A percentile compares a stretch with the other conserved stretches of the same genome.
Conservation (phyloP, 2,329 filamentous ascomycete species). For the Myriosclerotinia scirpicola region DNA sequence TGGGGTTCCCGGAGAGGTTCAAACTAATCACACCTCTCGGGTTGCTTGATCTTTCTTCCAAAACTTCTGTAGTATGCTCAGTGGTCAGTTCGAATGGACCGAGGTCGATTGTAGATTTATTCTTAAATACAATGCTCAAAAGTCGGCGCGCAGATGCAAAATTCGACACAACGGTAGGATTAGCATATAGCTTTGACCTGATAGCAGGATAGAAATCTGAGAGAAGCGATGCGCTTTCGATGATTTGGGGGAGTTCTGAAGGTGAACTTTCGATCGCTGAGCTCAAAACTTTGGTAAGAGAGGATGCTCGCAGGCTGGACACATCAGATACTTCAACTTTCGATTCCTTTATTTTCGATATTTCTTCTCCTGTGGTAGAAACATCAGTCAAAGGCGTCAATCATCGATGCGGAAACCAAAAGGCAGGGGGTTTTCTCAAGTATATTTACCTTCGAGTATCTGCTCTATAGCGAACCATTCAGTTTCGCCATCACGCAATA, state of each 20-base stretch:
- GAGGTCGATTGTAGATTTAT: conserved; percentile 15
- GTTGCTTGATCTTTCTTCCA: background rate
- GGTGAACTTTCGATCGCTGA: background rate
- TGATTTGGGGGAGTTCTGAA: conserved; percentile 11
- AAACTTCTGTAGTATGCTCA: conserved; percentile 8
- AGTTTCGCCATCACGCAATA: background rate
- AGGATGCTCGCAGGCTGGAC: background rate
- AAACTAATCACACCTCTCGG: background rate
- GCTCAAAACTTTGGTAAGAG: conserved; percentile 1
- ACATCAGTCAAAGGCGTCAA: background rate
- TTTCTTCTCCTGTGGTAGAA: background rate
- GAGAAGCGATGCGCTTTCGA: conserved; percentile 12
- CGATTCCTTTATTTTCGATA: background rate
- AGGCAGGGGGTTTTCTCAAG: no score
- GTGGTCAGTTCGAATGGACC: conserved; percentile 1
- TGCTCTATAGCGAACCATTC: background rate
- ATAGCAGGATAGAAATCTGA: conserved; percentile 16
- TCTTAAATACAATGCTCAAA: background rate
- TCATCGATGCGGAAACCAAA: background rate
- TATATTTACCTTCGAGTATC: background rate
- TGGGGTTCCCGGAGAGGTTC: conserved; percentile 18
- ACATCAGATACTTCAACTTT: background rate
- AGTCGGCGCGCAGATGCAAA: conserved; percentile 16
- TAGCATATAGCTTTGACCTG: conserved; percentile 13
- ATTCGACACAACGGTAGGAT: conserved; percentile 2